Evolutionary conservation across 73 alveolate genomes (phyloP), one percentile per base, ranked within the genome.

Genomic region (Blepharisma stoltei): DNA sequence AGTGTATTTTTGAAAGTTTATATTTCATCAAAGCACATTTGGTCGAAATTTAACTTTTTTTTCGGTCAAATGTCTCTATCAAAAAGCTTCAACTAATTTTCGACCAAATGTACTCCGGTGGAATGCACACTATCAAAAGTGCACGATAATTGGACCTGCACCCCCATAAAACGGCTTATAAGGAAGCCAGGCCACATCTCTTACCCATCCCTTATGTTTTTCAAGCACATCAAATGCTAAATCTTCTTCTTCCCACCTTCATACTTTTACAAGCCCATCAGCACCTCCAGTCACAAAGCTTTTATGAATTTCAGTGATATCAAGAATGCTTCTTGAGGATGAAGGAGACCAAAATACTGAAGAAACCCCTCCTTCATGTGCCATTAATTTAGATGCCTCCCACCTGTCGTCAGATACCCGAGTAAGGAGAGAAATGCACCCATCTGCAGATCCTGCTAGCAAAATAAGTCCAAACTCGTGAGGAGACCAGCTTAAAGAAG

Each of bases 221-320:
- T 41, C 76, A 8, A 78, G 8, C 25, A 54, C 44, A 6, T 71
- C 18, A n/a, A 67, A 7, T 7, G 37, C 48, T 14, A 45, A 80
- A 18, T 48, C 55, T 70, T 8, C 70, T 0, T 54, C 88, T 6
- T 50, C 85, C 32, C 92, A 69, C 78, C 91, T 98, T 97, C 97
- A 95, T 18, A 95, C 92, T 83, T 94, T 94, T 82, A 95, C 77
- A 65, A 86, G 80, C 20, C 95, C 80, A 84, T 96, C 99, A 20
- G 89, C 87, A 8, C 98, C 99, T 45, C 92, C 87, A 7, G 99
- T 96, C 3, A 86, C 97, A 89, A 96, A 71, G 54, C 65, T 76
- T 25, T 78, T 55, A 20, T 55, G 32, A 0, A 38, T 76, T n/a
- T 52, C 65, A 53, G 50, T 76, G 11, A 7, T 32, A 52, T 71